These are phyloP conservation scores for Trichoderma koningiopsis DNA, from an alignment of 2,329 filamentous ascomycete species.

Conservation along the genomic window DNA sequence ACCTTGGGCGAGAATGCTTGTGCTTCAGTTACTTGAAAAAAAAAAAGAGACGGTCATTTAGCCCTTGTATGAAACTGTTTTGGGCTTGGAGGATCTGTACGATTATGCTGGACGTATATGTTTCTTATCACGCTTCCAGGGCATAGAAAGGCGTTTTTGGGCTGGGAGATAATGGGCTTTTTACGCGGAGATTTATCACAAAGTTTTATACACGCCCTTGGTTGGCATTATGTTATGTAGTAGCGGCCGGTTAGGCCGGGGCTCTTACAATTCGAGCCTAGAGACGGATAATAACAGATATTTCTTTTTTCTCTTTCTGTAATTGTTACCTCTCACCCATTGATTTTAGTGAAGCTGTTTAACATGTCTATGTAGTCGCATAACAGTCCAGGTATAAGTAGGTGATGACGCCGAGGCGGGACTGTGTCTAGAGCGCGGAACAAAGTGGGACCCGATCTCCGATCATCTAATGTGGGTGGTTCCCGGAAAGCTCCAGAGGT, in stretches of 20 bases:
- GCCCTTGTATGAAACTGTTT: slow-evolving; percentile 15
- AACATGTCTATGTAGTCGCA: background rate
- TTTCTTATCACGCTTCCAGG: slow-evolving; percentile 29
- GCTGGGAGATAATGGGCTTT: slow-evolving; percentile 16
- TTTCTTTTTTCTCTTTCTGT: slow-evolving; percentile 13
- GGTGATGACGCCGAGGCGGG: background rate
- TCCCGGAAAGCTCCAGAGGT: slow-evolving; percentile 9
- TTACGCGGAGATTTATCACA: slow-evolving; percentile 16
- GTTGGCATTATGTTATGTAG: slow-evolving; percentile 20
- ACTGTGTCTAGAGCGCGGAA: slow-evolving; percentile 1
- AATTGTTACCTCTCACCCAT: background rate
- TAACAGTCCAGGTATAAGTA: no score
- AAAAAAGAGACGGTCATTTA: slow-evolving; percentile 11
- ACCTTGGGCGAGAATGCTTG: slow-evolving; percentile 3
- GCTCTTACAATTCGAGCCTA: slow-evolving; percentile 17
- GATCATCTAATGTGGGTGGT: slow-evolving; percentile 9
- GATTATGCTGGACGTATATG: slow-evolving; percentile 29
- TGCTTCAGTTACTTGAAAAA: slow-evolving; percentile 14
- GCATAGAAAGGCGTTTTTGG: slow-evolving; percentile 29
- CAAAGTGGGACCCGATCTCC: slow-evolving; percentile 24
- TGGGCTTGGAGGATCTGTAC: slow-evolving; percentile 28
- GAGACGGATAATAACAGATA: slow-evolving; percentile 26
- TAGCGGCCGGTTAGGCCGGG: slow-evolving; percentile 19
- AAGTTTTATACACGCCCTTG: slow-evolving; percentile 24
- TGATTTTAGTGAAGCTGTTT: background rate